A percentile compares a stretch with the other conserved stretches of the same genome.
phyloP scores from a whole-genome alignment of 2,329 filamentous ascomycete genomes.

The Trichophyton equinum region DNA sequence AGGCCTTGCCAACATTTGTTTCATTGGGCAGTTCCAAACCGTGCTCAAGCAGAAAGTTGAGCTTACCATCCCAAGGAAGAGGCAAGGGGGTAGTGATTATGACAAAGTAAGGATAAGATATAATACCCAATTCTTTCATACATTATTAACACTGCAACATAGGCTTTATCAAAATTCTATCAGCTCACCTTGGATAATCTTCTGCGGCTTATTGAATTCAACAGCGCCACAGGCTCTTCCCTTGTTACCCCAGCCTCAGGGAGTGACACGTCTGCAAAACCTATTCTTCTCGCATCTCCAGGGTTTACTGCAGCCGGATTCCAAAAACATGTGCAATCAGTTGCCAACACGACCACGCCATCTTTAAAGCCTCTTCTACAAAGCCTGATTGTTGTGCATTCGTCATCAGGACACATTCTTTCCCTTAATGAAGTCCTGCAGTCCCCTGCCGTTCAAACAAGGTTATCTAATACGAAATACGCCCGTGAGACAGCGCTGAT shows the following conservation, averaged over 20 bases:
- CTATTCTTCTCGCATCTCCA: constrained; percentile 73
- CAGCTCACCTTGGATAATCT: constrained; percentile 63
- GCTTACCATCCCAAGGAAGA: constrained; percentile 36
- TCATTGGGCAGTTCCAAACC: constrained; percentile 39
- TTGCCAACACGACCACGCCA: constrained; percentile 48
- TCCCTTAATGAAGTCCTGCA: constrained; percentile 77
- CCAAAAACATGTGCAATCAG: constrained; percentile 55
- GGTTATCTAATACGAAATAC: constrained; percentile 78
- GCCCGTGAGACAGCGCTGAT: constrained; percentile 70
- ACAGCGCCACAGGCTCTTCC: constrained; percentile 28
- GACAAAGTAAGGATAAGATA: constrained; percentile 29
- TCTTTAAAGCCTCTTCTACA: constrained; percentile 55
- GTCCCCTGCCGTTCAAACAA: constrained; percentile 61
- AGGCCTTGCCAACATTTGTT: constrained; percentile 39
- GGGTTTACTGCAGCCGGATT: constrained; percentile 79
- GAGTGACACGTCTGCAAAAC: constrained; percentile 37
- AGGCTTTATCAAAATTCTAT: constrained; percentile 67
- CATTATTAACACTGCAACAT: background rate
- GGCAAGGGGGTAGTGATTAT: constrained; percentile 36
- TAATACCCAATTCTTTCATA: background rate
- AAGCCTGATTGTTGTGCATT: constrained; percentile 58
- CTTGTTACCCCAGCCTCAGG: constrained; percentile 22
- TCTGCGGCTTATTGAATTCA: constrained; percentile 64
- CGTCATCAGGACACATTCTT: constrained; percentile 74
- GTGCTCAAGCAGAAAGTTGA: constrained; percentile 39